Conservation (phyloP, 192 early-diverging fungal genomes). For the Pilobolus umbonatus region DNA sequence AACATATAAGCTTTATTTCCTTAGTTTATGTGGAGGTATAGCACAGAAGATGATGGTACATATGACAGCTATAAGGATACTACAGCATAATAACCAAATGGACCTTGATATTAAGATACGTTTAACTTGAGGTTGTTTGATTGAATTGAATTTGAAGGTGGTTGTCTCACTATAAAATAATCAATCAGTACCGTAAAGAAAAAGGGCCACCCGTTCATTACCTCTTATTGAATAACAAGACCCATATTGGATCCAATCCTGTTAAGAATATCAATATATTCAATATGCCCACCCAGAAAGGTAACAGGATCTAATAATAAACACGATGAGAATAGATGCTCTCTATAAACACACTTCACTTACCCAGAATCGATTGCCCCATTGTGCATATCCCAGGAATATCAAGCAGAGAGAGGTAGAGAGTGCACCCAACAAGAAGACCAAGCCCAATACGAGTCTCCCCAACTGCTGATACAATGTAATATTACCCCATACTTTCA, state of each 20-base stretch:
- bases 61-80: slow-evolving; percentile 18
- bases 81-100: slow-evolving; percentile 22
- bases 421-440: slow-evolving; percentile 49
- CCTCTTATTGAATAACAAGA: slow-evolving; percentile 35
- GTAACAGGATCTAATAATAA: slow-evolving; percentile 22
- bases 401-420: slow-evolving; percentile 46
- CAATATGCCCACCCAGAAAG: slow-evolving; percentile 36
- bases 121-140: slow-evolving; percentile 30
- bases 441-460: slow-evolving; percentile 42
- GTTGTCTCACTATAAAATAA: slow-evolving; percentile 31
- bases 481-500: slow-evolving; percentile 54
- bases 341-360: neutral
- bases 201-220: neutral
- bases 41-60: slow-evolving; percentile 32
- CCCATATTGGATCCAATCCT: slow-evolving; percentile 40
- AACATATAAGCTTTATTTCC: neutral
- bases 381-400: slow-evolving; percentile 43
- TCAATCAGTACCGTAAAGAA: neutral
- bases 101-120: slow-evolving; percentile 28
- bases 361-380: slow-evolving; percentile 50
- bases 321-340: neutral
- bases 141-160: slow-evolving; percentile 32
- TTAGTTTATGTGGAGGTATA: slow-evolving; percentile 24
- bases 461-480: slow-evolving; percentile 40
- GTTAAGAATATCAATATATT: slow-evolving; percentile 35